Base-by-base conservation (phyloP, 257 asterid genomes). In the Capsicum pubescens region DNA sequence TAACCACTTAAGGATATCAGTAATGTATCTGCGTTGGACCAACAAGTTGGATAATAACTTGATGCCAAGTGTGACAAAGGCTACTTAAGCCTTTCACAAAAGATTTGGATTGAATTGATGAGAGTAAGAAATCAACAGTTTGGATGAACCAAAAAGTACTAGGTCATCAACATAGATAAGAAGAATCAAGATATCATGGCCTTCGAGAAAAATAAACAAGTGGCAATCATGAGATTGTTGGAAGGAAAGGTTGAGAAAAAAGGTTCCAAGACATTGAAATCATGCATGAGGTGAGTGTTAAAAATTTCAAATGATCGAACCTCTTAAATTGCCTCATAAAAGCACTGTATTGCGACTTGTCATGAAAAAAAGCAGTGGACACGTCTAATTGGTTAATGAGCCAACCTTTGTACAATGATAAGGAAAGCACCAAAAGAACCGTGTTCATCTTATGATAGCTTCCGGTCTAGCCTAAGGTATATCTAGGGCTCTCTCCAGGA, bases 61-160 rank as follows among this genome's bases (percentile, higher is more conserved):
- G 16, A 70, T 44, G 52, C 57, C 57, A 70, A 70, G 57, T 70
- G 57, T 44, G n/a, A 70, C 79, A 70, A 70, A 70, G 79, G 57
- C 9, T 8, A 70, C 57, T 44, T 57, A 70, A 70, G 15, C 44
- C 79, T 70, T 8, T 13, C 35, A 70, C 39, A 68, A 13, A 67
- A 69, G 8, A 39, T 69, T 69, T 69, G 78, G 55, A 69, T 69
- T 42, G 55, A 39, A 42, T 15, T 39, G 14, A 39, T 69, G 35
- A 69, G 78, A 69, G 77, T 69, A 16, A 36, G 78, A 42, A 7
- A 70, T 70, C 57, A 44, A 44, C 79, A 7, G 50, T 46, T 70
- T 44, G 57, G 57, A 44, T 42, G 79, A 70, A 17, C 57, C 57
- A 42, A 70, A 70, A 70, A 17, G 57, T 44, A 35, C 56, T 46